A percentile compares a stretch with the other conserved stretches of the same genome.
phyloP scores from a whole-genome alignment of 1,284 basidiomycete species.

The Bothia castanella region DNA sequence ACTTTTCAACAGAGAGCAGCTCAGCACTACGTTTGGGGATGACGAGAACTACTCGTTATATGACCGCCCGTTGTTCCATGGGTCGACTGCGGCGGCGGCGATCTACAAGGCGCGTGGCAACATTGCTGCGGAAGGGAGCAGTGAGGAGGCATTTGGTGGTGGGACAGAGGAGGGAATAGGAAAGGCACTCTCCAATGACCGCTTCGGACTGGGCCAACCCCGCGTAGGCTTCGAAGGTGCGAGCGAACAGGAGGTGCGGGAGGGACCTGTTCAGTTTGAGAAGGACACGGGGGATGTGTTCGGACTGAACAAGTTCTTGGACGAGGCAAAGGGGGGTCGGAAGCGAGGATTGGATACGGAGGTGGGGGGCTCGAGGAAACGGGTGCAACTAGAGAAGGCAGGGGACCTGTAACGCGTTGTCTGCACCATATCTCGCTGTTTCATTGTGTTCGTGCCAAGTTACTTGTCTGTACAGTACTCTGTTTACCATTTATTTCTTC shows the following conservation, averaged over 20 bases:
- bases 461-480: too few species aligned
- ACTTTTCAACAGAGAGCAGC: slow-evolving; percentile 93
- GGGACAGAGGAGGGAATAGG: slow-evolving; percentile 93
- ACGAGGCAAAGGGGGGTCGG: slow-evolving; percentile 91
- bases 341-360: slow-evolving; percentile 84
- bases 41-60: slow-evolving; percentile 94
- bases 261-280: slow-evolving; percentile 99
- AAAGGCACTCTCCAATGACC: slow-evolving; percentile 87
- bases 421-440: too few species aligned
- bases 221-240: slow-evolving; percentile 87
- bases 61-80: slow-evolving; percentile 94
- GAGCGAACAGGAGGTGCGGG: slow-evolving; percentile 73
- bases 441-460: too few species aligned
- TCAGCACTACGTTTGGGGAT: slow-evolving; percentile 79
- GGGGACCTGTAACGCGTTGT: slow-evolving; percentile 46
- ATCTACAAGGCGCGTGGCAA: slow-evolving; percentile 94
- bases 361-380: slow-evolving; percentile 66
- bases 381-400: slow-evolving; percentile 68
- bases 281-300: slow-evolving; percentile 98
- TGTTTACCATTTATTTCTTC: too few species aligned
- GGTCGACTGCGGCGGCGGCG: slow-evolving; percentile 91
- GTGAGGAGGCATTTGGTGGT: slow-evolving; percentile 88
- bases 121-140: slow-evolving; percentile 63
- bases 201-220: slow-evolving; percentile 89
- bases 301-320: slow-evolving; percentile 94